Evolutionary conservation across 257 asterid genomes (phyloP), one percentile per base, ranked within the genome.

Genomic region (Ilex asprella): DNA sequence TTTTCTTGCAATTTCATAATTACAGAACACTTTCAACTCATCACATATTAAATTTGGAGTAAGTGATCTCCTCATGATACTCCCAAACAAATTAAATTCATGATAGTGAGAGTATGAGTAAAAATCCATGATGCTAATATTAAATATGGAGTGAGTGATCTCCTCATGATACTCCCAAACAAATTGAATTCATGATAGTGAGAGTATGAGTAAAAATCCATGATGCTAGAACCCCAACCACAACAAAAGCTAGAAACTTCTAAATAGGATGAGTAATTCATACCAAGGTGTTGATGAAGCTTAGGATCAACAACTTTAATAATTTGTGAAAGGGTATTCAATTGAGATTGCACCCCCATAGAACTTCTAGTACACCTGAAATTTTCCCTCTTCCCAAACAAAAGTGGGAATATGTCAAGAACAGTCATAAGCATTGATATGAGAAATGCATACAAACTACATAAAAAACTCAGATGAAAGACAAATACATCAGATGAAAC

Each of bases 261-360:
- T 47, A 56, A 61, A 30, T 44, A n/a, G 55, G 62, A 69, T 61
- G 71, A 78, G 66, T 66, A 73, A 55, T 5, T 51, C 81, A 55
- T 88, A 92, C 98, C 98, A 54, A 92, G 91, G 82, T 83, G 98
- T 56, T 73, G 92, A 75, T 92, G 98, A 71, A 92, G 95, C 81
- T 86, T 92, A 12, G 98, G 98, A 61, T 92, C 92, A 56, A 92
- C 80, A 56, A 90, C 80, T 81, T 85, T 89, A 69, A 88, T 82
- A 75, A 92, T 84, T 73, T 86, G 95, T 39, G 84, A 75, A 53
- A 92, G 90, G 62, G 89, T 85, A 56, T 88, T 75, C 66, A 92
- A 84, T 79, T 92, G 98, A 70, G 97, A 68, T 78, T 88, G 95
- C 76, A 92, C 98, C 31, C 98, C 98, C 80, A 92, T 78, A 53